Evolutionary conservation across 306 rosid species (phyloP).

Genomic region (Trifolium fragiferum): DNA sequence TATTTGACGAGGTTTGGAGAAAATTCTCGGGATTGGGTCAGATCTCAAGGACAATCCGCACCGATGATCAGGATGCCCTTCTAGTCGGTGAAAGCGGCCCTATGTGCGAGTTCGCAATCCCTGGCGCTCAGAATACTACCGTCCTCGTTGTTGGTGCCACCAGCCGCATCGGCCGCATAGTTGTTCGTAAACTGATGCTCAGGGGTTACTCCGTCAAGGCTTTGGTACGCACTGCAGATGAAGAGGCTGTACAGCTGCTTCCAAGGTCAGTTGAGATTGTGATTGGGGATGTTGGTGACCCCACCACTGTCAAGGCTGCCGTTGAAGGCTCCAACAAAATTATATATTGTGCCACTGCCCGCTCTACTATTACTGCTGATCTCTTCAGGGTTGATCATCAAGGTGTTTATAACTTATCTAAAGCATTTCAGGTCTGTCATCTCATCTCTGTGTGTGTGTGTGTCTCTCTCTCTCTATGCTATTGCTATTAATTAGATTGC

Average conservation of each 20-base stretch:
- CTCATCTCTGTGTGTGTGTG: no score
- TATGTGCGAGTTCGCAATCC: conserved; percentile 89
- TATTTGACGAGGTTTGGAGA: conserved; percentile 95
- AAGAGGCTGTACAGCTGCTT: conserved; percentile 72
- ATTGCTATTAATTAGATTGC: no score
- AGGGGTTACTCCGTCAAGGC: conserved; percentile 96
- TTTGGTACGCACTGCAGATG: conserved; percentile 75
- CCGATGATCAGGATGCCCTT: conserved; percentile 60
- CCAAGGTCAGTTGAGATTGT: conserved; percentile 91
- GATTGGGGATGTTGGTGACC: conserved; percentile 92
- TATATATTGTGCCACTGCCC: conserved; percentile 95
- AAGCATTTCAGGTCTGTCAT: conserved; percentile 76
- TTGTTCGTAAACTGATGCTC: conserved; percentile 92
- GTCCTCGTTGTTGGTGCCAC: conserved; percentile 96
- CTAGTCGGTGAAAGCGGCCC: conserved; percentile 71
- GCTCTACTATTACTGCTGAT: conserved; percentile 85
- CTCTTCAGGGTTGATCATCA: conserved; percentile 86
- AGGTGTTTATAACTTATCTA: conserved; percentile 84
- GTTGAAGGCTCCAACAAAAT: conserved; percentile 85
- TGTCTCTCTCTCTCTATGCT: no score
- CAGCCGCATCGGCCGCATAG: conserved; percentile 84
- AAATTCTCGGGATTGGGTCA: conserved; percentile 94
- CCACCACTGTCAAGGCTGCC: conserved; percentile 60
- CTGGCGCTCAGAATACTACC: conserved; percentile 90
- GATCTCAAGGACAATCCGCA: conserved; percentile 77